Base-by-base conservation (phyloP, 345 rosid genomes). In the Sapria himalayana region DNA sequence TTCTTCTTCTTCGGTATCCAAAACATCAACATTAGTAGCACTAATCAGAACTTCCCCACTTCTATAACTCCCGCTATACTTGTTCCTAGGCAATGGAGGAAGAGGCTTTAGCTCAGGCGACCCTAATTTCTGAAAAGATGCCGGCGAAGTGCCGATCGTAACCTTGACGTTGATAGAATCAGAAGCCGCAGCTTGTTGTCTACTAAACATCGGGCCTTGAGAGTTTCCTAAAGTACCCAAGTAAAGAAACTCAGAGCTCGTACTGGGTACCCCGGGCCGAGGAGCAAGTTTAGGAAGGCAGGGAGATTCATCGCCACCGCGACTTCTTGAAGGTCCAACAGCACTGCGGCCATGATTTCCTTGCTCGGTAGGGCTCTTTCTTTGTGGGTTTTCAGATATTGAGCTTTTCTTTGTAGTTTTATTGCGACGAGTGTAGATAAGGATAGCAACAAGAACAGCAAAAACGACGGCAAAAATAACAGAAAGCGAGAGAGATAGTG, bases 81-180 rank as follows among this genome's bases (percentile, higher is more conserved):
- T 65, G 31, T 57, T 37, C 33, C 67, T 66, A 5, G 92, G 99
- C 34, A 80, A 62, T 15, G 93, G 92, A n/a, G 93, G 93, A 20
- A 91, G 63, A 6, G 93, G 98, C 25, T 55, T 79, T 33, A 89
- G 76, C 71, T 89, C 95, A 3, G 99, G 99, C 1, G 98, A 84
- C 29, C 76, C 92, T 2, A 76, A 57, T 27, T 79, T 82, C 29
- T 48, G 69, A 50, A 72, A 72, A 0, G 68, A 47, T 41, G 74
- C 38, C 11, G 67, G 25, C 1, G 77, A 46, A 9, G 63, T 66
- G 29, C 81, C 67, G 4, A 72, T 59, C 37, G 56, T 74, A 7
- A 63, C 46, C 11, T 62, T 51, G 11, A 17, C 48, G 46, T 62
- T 64, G 54, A 55, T 64, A 14, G 72, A 45, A 22, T 40, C 20